Evolutionary conservation across 148 eudicot species (phyloP).

Genomic region (Limonium bicolor): DNA sequence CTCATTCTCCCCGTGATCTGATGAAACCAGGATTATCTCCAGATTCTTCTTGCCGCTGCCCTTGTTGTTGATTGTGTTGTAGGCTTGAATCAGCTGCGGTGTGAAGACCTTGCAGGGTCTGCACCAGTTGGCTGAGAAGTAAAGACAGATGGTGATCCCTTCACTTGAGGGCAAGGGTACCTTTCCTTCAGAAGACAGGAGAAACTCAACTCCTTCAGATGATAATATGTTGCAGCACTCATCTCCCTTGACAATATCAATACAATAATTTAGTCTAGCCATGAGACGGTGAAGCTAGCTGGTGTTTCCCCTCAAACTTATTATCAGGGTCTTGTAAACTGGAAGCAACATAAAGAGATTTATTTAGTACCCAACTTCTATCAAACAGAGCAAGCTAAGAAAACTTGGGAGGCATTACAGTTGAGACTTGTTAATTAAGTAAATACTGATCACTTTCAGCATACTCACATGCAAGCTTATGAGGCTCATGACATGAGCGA

Average conservation of each 20-base stretch:
- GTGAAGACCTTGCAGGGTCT: constrained; percentile 38
- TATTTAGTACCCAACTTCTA: no score
- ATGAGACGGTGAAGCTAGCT: no score
- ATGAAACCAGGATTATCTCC: constrained; percentile 40
- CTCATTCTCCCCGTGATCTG: constrained; percentile 28
- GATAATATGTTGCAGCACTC: constrained; percentile 14
- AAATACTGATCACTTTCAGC: no score
- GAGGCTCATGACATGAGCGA: no score
- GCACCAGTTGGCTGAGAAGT: constrained; percentile 46
- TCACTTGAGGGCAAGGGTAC: constrained; percentile 23
- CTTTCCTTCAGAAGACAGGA: constrained; percentile 25
- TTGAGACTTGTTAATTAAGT: no score
- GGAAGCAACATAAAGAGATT: no score
- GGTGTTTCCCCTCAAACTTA: no score
- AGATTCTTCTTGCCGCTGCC: constrained; percentile 20
- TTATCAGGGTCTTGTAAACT: no score
- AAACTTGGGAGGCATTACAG: no score
- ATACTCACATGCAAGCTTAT: no score
- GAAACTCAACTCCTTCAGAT: constrained; percentile 28
- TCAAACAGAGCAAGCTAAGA: no score
- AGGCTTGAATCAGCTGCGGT: constrained; percentile 24
- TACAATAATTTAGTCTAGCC: constrained; percentile 10
- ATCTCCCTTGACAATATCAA: constrained; percentile 4
- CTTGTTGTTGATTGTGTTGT: constrained; percentile 15
- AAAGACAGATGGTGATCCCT: constrained; percentile 31